Evolutionary conservation across 441 rosid genomes (phyloP), one percentile per base, ranked within the genome.

Genomic region (Rhodomyrtus psidioides): DNA sequence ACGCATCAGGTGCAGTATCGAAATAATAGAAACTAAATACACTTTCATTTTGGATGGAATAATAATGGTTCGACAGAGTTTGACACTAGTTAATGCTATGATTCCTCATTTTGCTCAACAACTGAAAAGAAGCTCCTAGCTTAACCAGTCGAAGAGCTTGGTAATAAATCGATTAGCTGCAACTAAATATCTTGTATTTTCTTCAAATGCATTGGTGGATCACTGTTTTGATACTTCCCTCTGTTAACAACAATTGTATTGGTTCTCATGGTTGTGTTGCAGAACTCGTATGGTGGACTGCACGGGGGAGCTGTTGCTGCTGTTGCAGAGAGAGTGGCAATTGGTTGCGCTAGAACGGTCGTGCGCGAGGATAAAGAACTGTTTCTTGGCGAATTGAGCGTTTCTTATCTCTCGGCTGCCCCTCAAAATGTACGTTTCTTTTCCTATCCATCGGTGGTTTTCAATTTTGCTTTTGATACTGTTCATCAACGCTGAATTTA

Each of bases 281-380:
- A 96, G 98, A 95, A 96, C 86, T 82, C 13, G 51, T 95, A 24
- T 76, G 91, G 87, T 59, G 94, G 94, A 74, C 83, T 94, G 55
- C 99, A 96, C 82, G 99, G 99, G 58, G 98, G 95, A 70, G 91
- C 94, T 12, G 91, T 93, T 2, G 97, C 94, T 42, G 94, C 98
- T n/a, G 60, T 95, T 49, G 92, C 96, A 9, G 97, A 96, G 91
- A 93, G 95, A 87, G 86, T 93, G 81, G 88, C 96, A 4, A 86
- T 91, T 86, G 98, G 94, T 55, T 94, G 96, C 34, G 96, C 92
- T 54, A 93, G 93, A 88, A 94, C 97, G 3, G 91, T 93, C 6
- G 93, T 94, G 65, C 87, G 87, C n/a, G 93, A 92, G 89, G 95
- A 93, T 57, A 95, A 91, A 88, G 90, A 90, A 1, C 86, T 94